phyloP scores from a whole-genome alignment of 2,329 filamentous ascomycete species.

The Trichoderma semiorbis region DNA sequence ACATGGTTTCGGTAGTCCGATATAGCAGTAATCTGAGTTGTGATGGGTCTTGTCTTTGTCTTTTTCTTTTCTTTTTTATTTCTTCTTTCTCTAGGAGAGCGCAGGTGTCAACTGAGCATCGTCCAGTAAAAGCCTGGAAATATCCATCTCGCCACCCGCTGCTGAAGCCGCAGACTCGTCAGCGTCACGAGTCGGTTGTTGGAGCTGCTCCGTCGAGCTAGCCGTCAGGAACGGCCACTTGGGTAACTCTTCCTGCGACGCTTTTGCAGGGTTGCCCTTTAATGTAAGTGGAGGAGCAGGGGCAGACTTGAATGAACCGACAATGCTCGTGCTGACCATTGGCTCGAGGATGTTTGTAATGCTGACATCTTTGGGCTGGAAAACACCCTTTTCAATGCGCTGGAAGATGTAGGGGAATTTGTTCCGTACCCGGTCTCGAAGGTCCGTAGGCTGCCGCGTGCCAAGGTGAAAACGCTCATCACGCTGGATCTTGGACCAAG shows the following conservation, averaged over 20 bases:
- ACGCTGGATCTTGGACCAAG: constrained; percentile 64
- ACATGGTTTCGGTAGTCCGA: neutral
- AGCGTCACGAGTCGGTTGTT: constrained; percentile 41
- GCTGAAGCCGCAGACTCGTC: constrained; percentile 41
- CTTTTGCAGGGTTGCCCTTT: constrained; percentile 36
- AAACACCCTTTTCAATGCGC: constrained; percentile 52
- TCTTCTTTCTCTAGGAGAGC: neutral
- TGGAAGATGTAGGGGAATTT: constrained; percentile 59
- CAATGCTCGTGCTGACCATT: constrained; percentile 48
- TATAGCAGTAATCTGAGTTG: neutral
- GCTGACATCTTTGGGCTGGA: constrained; percentile 41
- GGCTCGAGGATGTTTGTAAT: constrained; percentile 48
- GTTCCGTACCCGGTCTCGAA: constrained; percentile 61
- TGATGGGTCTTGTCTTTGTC: neutral
- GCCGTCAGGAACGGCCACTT: constrained; percentile 40
- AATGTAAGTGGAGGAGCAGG: constrained; percentile 34
- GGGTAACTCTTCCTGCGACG: constrained; percentile 47
- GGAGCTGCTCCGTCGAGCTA: constrained; percentile 29
- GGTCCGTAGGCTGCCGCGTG: constrained; percentile 58
- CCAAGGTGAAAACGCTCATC: constrained; percentile 57
- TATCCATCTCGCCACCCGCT: constrained; percentile 57
- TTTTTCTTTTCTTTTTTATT: neutral
- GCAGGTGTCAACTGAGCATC: constrained; percentile 36
- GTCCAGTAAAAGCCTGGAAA: constrained; percentile 57
- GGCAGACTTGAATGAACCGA: constrained; percentile 40